A percentile compares a stretch with the other conserved stretches of the same genome.
phyloP scores from a whole-genome alignment of 116 monocot genomes.

The Trichopus zeylanicus region DNA sequence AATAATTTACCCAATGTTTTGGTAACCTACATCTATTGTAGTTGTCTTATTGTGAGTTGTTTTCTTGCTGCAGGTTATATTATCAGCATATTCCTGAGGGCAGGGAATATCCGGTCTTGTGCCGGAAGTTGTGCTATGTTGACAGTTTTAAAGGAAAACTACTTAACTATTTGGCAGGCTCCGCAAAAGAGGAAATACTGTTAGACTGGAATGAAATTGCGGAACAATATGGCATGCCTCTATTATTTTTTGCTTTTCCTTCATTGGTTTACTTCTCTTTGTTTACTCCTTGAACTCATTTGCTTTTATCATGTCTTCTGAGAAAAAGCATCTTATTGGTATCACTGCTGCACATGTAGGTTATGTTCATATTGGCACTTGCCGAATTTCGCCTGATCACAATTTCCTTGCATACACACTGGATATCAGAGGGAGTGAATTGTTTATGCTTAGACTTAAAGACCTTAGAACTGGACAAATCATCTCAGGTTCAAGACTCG shows the following conservation, averaged over 20 bases:
- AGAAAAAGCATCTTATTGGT: too few species aligned
- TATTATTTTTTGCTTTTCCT: too few species aligned
- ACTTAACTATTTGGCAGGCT: slow-evolving; percentile 32
- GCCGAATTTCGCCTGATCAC: slow-evolving; percentile 85
- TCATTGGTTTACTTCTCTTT: too few species aligned
- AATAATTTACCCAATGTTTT: neutral
- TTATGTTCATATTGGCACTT: slow-evolving; percentile 93
- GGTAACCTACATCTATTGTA: too few species aligned
- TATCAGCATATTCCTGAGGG: slow-evolving; percentile 89
- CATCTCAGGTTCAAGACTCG: slow-evolving; percentile 28
- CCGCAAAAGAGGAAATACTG: slow-evolving; percentile 49
- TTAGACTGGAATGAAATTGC: too few species aligned
- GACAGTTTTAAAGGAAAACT: slow-evolving; percentile 24
- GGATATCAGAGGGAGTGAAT: slow-evolving; percentile 68
- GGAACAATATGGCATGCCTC: too few species aligned
- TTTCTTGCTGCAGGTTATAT: slow-evolving; percentile 57
- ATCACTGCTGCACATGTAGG: slow-evolving; percentile 32
- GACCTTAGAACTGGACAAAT: slow-evolving; percentile 50
- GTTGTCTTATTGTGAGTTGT: too few species aligned
- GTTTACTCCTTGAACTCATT: neutral
- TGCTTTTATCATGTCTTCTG: neutral
- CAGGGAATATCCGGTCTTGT: slow-evolving; percentile 85
- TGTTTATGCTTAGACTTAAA: slow-evolving; percentile 72
- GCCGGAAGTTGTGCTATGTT: slow-evolving; percentile 36
- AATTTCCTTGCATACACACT: slow-evolving; percentile 89